Conservation (phyloP, 345 rosid species). For the Iberis pinnata region DNA sequence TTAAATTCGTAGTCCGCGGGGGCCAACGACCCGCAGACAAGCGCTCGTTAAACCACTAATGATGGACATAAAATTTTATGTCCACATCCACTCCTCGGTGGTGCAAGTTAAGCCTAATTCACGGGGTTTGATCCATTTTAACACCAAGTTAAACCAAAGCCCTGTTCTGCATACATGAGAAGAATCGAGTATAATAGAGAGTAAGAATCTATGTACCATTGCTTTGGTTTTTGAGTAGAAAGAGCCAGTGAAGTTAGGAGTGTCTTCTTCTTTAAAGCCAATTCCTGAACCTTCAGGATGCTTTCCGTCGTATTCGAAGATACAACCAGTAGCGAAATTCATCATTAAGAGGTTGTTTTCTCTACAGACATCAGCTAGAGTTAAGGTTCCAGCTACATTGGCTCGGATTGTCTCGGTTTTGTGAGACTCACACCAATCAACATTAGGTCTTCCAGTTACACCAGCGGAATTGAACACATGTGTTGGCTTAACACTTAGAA, state of each 20-base stretch:
- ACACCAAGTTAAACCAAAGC: no score
- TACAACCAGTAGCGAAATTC: slow-evolving; percentile 78
- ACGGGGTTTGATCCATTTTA: no score
- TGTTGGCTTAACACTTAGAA: slow-evolving; percentile 52
- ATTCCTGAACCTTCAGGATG: slow-evolving; percentile 58
- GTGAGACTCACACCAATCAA: slow-evolving; percentile 79
- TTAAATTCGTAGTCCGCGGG: no score
- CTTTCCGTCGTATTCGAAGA: slow-evolving; percentile 58
- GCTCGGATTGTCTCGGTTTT: slow-evolving; percentile 63
- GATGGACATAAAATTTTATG: no score
- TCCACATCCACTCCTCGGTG: no score
- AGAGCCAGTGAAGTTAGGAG: slow-evolving; percentile 63
- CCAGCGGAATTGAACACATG: slow-evolving; percentile 84
- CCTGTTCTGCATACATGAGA: no score
- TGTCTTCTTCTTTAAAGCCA: slow-evolving; percentile 67
- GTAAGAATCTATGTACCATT: slow-evolving; percentile 37
- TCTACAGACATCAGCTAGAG: slow-evolving; percentile 72
- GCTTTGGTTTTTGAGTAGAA: slow-evolving; percentile 84
- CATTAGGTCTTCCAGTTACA: slow-evolving; percentile 72
- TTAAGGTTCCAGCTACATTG: slow-evolving; percentile 67
- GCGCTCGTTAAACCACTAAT: no score
- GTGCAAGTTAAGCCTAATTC: no score
- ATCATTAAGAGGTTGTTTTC: slow-evolving; percentile 56
- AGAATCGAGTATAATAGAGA: no score
- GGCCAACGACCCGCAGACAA: no score